Percentiles rank a stretch among this genome's conserved stretches.
Evolutionary conservation across 345 rosid genomes (phyloP).

Genomic region (Toxicodendron radicans): DNA sequence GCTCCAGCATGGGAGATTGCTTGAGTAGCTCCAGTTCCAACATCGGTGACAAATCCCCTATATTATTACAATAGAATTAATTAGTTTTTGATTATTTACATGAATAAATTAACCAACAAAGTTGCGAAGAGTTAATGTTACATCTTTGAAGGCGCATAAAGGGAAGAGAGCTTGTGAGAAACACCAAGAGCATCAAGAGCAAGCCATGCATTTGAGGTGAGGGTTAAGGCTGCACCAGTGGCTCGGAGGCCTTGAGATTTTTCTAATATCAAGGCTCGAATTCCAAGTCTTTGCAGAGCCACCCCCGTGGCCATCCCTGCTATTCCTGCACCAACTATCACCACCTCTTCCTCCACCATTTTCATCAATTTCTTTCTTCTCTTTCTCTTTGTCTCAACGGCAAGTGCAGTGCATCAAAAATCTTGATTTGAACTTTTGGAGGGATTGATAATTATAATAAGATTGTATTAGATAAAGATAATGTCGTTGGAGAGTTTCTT

Average conservation of each 20-base stretch:
- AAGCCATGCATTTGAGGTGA: slow-evolving; percentile 37
- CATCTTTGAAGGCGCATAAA: slow-evolving; percentile 21
- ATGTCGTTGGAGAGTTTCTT: no score
- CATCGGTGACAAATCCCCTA: not conserved
- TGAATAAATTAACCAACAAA: not conserved
- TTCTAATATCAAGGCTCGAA: slow-evolving; percentile 34
- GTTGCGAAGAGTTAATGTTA: not conserved
- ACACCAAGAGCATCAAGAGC: slow-evolving; percentile 45
- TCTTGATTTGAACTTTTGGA: no score
- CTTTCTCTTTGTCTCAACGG: not conserved
- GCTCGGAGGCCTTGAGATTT: slow-evolving; percentile 28
- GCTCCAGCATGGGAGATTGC: not conserved
- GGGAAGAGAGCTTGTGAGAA: slow-evolving; percentile 34
- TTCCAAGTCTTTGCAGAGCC: slow-evolving; percentile 37
- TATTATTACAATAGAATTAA: not conserved
- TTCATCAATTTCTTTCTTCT: not conserved
- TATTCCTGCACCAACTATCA: slow-evolving; percentile 41
- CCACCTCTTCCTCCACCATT: slow-evolving; percentile 29
- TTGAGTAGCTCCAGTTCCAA: slow-evolving; percentile 1
- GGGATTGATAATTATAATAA: no score
- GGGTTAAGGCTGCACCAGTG: slow-evolving; percentile 34
- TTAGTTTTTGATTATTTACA: no score
- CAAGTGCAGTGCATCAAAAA: no score
- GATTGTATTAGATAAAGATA: no score
- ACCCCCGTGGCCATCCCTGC: slow-evolving; percentile 42